These are phyloP conservation scores for Pleurozium schreberi DNA, from an alignment of 225 moss, liverwort and hornwort genomes.

Conservation along the genomic window DNA sequence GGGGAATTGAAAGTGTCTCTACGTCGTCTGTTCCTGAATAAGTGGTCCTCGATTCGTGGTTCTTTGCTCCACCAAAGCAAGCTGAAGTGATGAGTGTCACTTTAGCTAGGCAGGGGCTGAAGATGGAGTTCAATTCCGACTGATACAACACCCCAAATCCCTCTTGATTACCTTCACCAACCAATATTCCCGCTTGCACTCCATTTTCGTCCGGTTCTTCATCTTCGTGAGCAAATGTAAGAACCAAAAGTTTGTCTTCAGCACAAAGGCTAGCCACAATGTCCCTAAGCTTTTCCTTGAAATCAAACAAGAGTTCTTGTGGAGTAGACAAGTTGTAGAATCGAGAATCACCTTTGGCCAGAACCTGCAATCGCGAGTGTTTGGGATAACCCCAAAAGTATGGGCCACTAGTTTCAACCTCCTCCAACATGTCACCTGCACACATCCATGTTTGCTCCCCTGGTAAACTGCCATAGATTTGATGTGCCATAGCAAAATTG, in stretches of 20 bases:
- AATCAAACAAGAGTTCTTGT: fast-evolving
- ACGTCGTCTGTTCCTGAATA: background rate
- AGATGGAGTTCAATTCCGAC: background rate
- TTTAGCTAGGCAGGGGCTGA: background rate
- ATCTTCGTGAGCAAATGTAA: background rate
- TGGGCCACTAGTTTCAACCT: fast-evolving
- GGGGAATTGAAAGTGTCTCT: background rate
- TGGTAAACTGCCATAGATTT: background rate
- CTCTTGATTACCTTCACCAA: background rate
- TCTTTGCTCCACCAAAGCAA: background rate
- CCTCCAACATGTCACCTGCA: fast-evolving
- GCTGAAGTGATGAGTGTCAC: background rate
- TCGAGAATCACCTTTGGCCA: background rate
- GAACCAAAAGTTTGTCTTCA: background rate
- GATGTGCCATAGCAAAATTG: background rate
- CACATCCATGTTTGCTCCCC: background rate
- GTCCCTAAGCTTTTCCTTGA: background rate
- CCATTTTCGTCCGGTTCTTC: background rate
- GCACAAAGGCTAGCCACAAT: background rate
- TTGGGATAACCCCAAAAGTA: background rate
- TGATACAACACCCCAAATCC: background rate
- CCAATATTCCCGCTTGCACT: background rate
- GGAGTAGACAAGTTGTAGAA: background rate
- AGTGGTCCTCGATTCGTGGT: background rate
- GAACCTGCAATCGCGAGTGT: background rate